Evolutionary conservation across 139 green algal species (phyloP).

Genomic region (Chlorella sp.): DNA sequence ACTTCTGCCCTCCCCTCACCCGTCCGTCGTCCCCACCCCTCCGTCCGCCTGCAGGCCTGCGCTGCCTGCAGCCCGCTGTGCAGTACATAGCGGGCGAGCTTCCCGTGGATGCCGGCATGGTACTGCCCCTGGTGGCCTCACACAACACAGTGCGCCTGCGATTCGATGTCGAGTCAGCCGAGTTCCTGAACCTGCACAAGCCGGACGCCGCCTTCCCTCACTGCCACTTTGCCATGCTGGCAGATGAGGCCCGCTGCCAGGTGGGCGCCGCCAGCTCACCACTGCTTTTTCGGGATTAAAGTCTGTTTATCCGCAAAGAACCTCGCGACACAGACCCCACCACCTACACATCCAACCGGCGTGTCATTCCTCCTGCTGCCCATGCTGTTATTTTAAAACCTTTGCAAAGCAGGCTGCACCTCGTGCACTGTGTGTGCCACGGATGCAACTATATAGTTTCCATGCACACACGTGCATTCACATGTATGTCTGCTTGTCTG

Average conservation of each 20-base stretch:
- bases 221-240: conserved; percentile 65
- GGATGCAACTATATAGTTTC: no score
- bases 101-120: conserved; percentile 50
- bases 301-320: no score
- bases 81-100: conserved; percentile 81
- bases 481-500: no score
- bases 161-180: conserved; percentile 72
- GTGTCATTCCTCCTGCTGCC: no score
- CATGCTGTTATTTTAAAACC: no score
- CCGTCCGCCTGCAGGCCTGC: conserved; percentile 36
- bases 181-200: conserved; percentile 68
- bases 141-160: conserved; percentile 75
- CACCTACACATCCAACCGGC: no score
- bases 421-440: no score
- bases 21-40: no score
- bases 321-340: no score
- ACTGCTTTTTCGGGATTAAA: no score
- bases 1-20: not conserved
- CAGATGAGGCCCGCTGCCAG: conserved; percentile 53
- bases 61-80: conserved; percentile 65
- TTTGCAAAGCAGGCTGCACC: no score
- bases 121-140: conserved; percentile 61
- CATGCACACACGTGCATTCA: no score
- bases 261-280: conserved; percentile 17
- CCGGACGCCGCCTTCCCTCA: conserved; percentile 72